phyloP scores from a whole-genome alignment of 2,329 filamentous ascomycete genomes.

The Fonsecaea pugnacius region DNA sequence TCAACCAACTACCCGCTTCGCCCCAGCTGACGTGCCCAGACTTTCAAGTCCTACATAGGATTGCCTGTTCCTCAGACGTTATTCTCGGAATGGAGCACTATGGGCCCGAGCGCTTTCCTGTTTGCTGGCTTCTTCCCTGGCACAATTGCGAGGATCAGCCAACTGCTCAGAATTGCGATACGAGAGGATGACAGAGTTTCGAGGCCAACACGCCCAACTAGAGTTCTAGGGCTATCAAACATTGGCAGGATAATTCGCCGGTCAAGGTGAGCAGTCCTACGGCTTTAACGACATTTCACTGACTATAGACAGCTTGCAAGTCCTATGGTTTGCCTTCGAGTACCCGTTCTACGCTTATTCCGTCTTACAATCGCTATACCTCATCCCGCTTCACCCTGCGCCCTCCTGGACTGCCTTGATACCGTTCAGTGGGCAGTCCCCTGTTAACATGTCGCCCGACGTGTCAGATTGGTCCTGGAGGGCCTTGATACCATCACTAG shows the following conservation, averaged over 20 bases:
- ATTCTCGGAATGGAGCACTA: slow-evolving; percentile 42
- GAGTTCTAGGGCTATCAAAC: slow-evolving; percentile 38
- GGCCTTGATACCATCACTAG: slow-evolving; percentile 39
- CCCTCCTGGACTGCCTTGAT: slow-evolving; percentile 43
- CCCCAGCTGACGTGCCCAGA: slow-evolving; percentile 20
- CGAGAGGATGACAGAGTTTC: slow-evolving; percentile 14
- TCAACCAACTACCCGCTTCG: slow-evolving; percentile 14
- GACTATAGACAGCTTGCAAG: slow-evolving; percentile 42
- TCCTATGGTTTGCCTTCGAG: slow-evolving; percentile 45
- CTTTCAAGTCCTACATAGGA: slow-evolving; percentile 30
- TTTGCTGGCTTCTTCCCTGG: slow-evolving; percentile 46
- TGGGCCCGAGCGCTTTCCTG: slow-evolving; percentile 46
- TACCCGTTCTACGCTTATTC: slow-evolving; percentile 51
- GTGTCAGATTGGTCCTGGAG: slow-evolving; percentile 40
- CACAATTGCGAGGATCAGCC: slow-evolving; percentile 19
- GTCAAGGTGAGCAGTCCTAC: slow-evolving; percentile 22
- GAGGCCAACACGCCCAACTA: slow-evolving; percentile 31
- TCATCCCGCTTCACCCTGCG: slow-evolving; percentile 44
- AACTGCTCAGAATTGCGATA: slow-evolving; percentile 22
- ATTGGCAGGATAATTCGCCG: slow-evolving; percentile 39
- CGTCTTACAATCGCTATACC: slow-evolving; percentile 48
- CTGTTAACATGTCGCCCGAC: slow-evolving; percentile 43
- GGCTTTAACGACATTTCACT: slow-evolving; percentile 24
- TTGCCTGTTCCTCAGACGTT: slow-evolving; percentile 45
- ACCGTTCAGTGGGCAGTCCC: slow-evolving; percentile 44